A percentile compares a stretch with the other conserved stretches of the same genome.
These are phyloP conservation scores for Cylindrodendrum hubeiense DNA, from an alignment of 2,329 filamentous ascomycete genomes.

Conservation along the genomic window DNA sequence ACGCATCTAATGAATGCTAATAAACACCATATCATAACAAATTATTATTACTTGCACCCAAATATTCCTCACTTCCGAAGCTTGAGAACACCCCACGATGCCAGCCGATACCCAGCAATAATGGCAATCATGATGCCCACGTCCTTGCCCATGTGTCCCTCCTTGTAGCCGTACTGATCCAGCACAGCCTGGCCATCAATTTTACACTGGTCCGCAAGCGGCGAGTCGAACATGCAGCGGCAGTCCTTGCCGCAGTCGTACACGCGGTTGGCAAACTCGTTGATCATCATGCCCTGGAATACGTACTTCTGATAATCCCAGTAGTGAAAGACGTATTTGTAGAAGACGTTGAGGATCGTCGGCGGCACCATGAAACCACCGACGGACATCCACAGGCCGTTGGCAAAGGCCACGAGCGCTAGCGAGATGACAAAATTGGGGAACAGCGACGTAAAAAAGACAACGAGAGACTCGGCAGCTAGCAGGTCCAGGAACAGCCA, in stretches of 20 bases:
- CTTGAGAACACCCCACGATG: constrained; percentile 73
- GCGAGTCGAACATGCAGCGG: constrained; percentile 79
- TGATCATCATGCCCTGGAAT: constrained; percentile 94
- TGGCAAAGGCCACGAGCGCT: constrained; percentile 85
- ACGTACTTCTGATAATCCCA: constrained; percentile 91
- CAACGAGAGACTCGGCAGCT: constrained; percentile 85
- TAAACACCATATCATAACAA: background rate
- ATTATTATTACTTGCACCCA: background rate
- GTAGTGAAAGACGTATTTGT: constrained; percentile 89
- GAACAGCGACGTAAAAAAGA: constrained; percentile 78
- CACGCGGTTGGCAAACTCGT: constrained; percentile 77
- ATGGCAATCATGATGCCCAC: constrained; percentile 84
- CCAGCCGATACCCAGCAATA: constrained; percentile 66
- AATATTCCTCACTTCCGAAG: constrained; percentile 33
- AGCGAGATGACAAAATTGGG: constrained; percentile 85
- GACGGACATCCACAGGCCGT: constrained; percentile 91
- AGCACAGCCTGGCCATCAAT: constrained; percentile 80
- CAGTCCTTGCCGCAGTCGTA: constrained; percentile 66
- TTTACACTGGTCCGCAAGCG: constrained; percentile 65
- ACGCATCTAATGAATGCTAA: background rate
- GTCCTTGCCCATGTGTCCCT: constrained; percentile 78
- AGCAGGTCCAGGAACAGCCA: constrained; percentile 89
- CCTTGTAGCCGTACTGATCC: constrained; percentile 75
- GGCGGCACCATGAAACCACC: constrained; percentile 84
- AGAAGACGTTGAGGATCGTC: constrained; percentile 82